Percentiles rank a stretch among this genome's conserved stretches.
Evolutionary conservation across 106 monocot genomes (phyloP).

Genomic region (Dioscorea dumetorum): DNA sequence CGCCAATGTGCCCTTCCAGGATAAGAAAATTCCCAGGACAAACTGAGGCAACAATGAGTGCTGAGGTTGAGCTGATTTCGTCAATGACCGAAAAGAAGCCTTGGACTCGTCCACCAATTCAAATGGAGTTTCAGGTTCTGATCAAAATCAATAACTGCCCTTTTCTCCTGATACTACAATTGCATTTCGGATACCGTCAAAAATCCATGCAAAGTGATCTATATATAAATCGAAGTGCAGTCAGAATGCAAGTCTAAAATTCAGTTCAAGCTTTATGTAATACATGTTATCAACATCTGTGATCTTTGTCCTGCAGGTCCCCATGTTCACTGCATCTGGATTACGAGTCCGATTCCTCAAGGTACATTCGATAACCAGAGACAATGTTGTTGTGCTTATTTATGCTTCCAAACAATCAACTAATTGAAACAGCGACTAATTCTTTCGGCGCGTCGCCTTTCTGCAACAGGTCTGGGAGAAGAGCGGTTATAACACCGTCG

Average conservation of each 20-base stretch:
- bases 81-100: slow-evolving; percentile 96
- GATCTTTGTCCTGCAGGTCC: slow-evolving; percentile 48
- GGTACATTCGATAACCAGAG: slow-evolving; percentile 25
- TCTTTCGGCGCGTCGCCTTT: not conserved
- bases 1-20: slow-evolving; percentile 29
- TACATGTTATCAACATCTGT: no score
- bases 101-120: slow-evolving; percentile 88
- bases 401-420: no score
- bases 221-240: no score
- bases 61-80: slow-evolving; percentile 95
- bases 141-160: no score
- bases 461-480: slow-evolving; percentile 89
- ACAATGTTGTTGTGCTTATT: no score
- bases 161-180: no score
- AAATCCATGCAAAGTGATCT: no score
- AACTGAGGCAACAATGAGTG: slow-evolving; percentile 98
- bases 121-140: slow-evolving; percentile 99
- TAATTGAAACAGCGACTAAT: no score
- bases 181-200: no score
- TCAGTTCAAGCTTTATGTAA: no score
- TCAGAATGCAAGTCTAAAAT: no score
- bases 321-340: slow-evolving; percentile 99
- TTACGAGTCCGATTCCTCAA: slow-evolving; percentile 90
- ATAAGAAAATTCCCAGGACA: slow-evolving; percentile 98
- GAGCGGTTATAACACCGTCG: slow-evolving; percentile 97